Percentiles rank a stretch among this genome's conserved stretches.
These are phyloP conservation scores for Gonium pectorale DNA, from an alignment of 139 green algal species.

Conservation along the genomic window DNA sequence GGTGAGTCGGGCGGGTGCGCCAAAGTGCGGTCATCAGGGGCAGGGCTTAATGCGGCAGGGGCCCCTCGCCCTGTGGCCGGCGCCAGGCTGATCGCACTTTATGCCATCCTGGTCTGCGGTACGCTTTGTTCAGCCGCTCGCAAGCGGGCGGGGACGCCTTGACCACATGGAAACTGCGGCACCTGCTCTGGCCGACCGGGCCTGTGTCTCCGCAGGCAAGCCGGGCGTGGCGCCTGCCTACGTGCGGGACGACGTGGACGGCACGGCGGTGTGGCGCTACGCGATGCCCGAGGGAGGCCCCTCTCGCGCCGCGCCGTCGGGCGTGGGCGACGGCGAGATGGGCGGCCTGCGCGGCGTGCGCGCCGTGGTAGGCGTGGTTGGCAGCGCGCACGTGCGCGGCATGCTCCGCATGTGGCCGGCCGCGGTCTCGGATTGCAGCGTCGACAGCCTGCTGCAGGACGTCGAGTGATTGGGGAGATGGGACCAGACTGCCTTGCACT, in stretches of 20 bases:
- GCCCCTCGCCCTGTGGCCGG: too few relatives aligned
- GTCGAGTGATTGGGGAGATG: constrained; percentile 3
- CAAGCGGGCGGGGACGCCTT: too few relatives aligned
- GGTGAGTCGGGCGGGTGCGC: constrained; percentile 36
- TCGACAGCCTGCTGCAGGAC: constrained; percentile 44
- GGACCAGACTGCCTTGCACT: too few relatives aligned
- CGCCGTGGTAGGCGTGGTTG: constrained; percentile 86
- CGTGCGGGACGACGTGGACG: constrained; percentile 59
- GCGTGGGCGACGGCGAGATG: constrained; percentile 73
- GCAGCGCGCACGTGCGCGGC: constrained; percentile 86
- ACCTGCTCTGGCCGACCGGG: too few relatives aligned
- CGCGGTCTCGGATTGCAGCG: constrained; percentile 37
- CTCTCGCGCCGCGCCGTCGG: constrained; percentile 55
- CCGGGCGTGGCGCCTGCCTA: constrained; percentile 60
- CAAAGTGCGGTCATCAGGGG: too few relatives aligned
- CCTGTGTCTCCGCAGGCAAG: constrained; percentile 15
- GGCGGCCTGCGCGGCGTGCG: constrained; percentile 38
- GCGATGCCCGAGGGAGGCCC: constrained; percentile 69
- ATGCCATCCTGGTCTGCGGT: too few relatives aligned
- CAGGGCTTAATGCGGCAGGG: too few relatives aligned
- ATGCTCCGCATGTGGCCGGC: constrained; percentile 76
- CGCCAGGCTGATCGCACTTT: too few relatives aligned
- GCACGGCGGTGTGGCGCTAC: constrained; percentile 72
- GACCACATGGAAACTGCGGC: too few relatives aligned
- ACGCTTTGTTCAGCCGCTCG: too few relatives aligned